Evolutionary conservation across 2,329 filamentous ascomycete species (phyloP).

Genomic region (Ceratocystis harringtonii): DNA sequence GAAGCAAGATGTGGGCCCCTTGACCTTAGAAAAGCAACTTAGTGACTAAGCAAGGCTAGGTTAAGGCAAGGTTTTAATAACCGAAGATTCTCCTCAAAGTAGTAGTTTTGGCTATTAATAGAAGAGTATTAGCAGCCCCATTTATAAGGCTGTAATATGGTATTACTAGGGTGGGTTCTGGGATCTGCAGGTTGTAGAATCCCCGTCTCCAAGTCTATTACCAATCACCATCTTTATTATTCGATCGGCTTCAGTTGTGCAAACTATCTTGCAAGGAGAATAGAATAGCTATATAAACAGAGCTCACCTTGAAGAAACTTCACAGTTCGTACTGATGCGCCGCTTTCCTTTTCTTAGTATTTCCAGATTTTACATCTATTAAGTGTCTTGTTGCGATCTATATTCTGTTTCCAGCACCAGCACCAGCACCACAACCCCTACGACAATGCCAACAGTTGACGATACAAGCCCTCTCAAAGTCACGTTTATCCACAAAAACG

Average conservation of each 20-base stretch:
- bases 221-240: background rate
- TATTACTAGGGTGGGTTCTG: background rate
- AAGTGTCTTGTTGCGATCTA: background rate
- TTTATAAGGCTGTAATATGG: background rate
- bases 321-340: no score
- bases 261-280: background rate
- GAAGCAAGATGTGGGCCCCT: conserved; percentile 1
- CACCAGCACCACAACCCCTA: background rate
- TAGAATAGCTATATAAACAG: background rate
- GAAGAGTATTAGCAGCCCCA: background rate
- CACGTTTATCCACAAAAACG: background rate
- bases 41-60: background rate
- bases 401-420: background rate
- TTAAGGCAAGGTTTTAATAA: background rate
- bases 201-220: background rate
- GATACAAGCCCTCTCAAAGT: background rate
- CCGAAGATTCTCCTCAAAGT: background rate
- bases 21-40: background rate
- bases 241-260: background rate
- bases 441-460: background rate
- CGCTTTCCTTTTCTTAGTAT: no score
- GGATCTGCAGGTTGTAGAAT: background rate
- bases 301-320: no score
- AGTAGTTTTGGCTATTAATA: background rate
- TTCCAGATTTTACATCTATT: no score